These are phyloP conservation scores for Colletotrichum coccodes DNA, from an alignment of 2,329 filamentous ascomycete genomes.

Conservation along the genomic window DNA sequence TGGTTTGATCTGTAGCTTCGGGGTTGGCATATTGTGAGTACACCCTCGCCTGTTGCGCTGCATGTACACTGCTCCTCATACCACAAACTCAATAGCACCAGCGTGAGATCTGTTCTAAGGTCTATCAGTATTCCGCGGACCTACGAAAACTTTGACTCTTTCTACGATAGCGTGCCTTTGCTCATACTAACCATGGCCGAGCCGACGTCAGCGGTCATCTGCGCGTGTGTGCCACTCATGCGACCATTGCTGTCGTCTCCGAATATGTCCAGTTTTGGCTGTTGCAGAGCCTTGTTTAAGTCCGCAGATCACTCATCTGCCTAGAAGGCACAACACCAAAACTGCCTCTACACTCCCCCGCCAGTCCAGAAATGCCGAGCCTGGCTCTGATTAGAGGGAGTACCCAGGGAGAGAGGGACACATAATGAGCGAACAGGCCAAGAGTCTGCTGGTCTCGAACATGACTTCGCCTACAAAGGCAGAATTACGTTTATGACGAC, in stretches of 20 bases:
- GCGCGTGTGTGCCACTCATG: slow-evolving; percentile 8
- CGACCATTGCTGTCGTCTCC: neutral
- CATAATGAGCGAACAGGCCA: neutral
- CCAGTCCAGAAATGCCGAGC: neutral
- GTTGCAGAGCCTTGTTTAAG: neutral
- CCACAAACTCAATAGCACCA: neutral
- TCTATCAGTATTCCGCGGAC: neutral
- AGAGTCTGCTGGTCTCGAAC: neutral
- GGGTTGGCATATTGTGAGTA: slow-evolving; percentile 27
- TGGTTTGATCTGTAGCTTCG: slow-evolving; percentile 18
- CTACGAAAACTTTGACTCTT: neutral
- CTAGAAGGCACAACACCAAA: neutral
- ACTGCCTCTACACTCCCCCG: neutral
- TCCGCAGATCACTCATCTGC: neutral
- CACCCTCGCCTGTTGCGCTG: no score
- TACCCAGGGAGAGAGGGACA: neutral
- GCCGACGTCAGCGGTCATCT: slow-evolving; percentile 4
- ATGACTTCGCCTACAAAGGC: neutral
- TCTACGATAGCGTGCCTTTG: neutral
- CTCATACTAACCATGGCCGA: slow-evolving; percentile 3
- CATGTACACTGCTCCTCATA: no score
- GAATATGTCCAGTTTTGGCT: neutral
- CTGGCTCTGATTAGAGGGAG: neutral
- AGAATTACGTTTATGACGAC: neutral
- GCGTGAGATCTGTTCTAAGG: neutral